Percentiles rank a stretch among this genome's conserved stretches.
Conservation (phyloP, 1,284 basidiomycete species). For the Acaromyces ingoldii region DNA sequence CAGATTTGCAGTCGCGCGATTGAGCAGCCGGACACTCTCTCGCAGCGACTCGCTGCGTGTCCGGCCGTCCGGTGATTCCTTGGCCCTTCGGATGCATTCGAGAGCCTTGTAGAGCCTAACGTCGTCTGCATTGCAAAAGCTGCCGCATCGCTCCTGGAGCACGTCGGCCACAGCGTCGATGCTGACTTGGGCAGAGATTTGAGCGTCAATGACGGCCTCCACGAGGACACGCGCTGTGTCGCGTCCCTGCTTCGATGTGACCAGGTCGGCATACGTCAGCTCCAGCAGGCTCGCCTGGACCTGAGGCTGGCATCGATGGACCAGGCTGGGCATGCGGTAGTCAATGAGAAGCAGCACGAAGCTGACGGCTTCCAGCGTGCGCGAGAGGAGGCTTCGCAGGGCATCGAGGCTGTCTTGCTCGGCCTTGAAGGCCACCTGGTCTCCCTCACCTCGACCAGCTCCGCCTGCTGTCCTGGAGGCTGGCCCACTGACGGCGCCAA, state of each 20-base stretch:
- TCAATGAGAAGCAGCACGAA: constrained; percentile 88
- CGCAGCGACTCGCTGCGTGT: constrained; percentile 17
- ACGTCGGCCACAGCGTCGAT: constrained; percentile 94
- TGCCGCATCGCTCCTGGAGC: constrained; percentile 87
- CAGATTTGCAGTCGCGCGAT: constrained; percentile 76
- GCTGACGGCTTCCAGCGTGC: constrained; percentile 61
- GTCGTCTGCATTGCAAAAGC: constrained; percentile 96
- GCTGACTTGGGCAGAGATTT: constrained; percentile 90
- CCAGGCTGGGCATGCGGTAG: constrained; percentile 79
- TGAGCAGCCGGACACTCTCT: constrained; percentile 62
- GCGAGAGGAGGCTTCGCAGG: constrained; percentile 68
- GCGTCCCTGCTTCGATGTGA: constrained; percentile 75
- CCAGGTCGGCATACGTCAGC: constrained; percentile 38
- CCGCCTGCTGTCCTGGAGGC: neutral
- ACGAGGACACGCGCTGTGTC: constrained; percentile 80
- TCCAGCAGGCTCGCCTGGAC: constrained; percentile 23
- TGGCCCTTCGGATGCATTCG: constrained; percentile 85
- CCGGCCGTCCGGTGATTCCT: constrained; percentile 69
- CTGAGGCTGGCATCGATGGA: constrained; percentile 54
- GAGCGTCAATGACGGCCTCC: constrained; percentile 92
- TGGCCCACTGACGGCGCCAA: constrained; percentile 10
- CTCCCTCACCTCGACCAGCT: constrained; percentile 2
- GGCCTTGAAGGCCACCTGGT: constrained; percentile 55
- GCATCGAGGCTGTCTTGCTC: constrained; percentile 75
- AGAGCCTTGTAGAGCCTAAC: constrained; percentile 98